Evolutionary conservation across 2,329 filamentous ascomycete species (phyloP).

Genomic region (Mycocentrospora acerina): DNA sequence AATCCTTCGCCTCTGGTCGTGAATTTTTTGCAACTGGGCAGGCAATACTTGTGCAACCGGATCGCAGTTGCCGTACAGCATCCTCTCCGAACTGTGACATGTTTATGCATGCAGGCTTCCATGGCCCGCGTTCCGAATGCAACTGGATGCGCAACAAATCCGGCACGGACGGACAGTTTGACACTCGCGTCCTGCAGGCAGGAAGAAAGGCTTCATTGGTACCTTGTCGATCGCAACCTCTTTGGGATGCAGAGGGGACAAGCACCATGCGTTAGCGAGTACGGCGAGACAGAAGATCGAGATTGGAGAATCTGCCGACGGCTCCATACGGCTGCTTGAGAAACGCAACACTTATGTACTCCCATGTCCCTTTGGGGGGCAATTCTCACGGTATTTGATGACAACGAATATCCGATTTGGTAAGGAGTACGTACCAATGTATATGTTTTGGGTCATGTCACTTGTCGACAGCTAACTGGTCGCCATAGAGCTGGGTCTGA

Average conservation of each 20-base stretch:
- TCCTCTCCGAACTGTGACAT: slow-evolving; percentile 14
- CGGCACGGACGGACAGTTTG: slow-evolving; percentile 18
- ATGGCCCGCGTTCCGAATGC: slow-evolving; percentile 34
- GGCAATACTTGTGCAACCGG: slow-evolving; percentile 8
- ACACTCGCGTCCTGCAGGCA: slow-evolving; percentile 20
- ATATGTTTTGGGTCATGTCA: slow-evolving; percentile 13
- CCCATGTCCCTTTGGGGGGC: slow-evolving; percentile 4
- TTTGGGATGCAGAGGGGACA: slow-evolving; percentile 20
- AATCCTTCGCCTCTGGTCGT: slow-evolving; percentile 26
- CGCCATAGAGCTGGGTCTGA: slow-evolving; percentile 24
- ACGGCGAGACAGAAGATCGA: slow-evolving; percentile 10
- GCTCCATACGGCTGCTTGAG: slow-evolving; percentile 3
- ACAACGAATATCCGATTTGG: slow-evolving; percentile 10
- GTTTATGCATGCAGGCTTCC: slow-evolving; percentile 20
- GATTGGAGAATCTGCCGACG: neutral
- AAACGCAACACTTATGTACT: slow-evolving; percentile 15
- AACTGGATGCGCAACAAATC: slow-evolving; percentile 18
- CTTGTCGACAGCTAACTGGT: slow-evolving; percentile 18
- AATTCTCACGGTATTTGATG: slow-evolving; percentile 7
- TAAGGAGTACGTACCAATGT: slow-evolving; percentile 7
- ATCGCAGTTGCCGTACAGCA: slow-evolving; percentile 11
- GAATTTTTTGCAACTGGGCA: slow-evolving; percentile 14
- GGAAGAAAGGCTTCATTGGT: slow-evolving; percentile 18
- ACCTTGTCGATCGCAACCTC: slow-evolving; percentile 25
- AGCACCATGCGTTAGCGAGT: slow-evolving; percentile 16